Percentiles rank a stretch among this genome's conserved stretches.
These are phyloP conservation scores for Pythium dissimile DNA, from an alignment of 352 stramenopile genomes.

Conservation along the genomic window DNA sequence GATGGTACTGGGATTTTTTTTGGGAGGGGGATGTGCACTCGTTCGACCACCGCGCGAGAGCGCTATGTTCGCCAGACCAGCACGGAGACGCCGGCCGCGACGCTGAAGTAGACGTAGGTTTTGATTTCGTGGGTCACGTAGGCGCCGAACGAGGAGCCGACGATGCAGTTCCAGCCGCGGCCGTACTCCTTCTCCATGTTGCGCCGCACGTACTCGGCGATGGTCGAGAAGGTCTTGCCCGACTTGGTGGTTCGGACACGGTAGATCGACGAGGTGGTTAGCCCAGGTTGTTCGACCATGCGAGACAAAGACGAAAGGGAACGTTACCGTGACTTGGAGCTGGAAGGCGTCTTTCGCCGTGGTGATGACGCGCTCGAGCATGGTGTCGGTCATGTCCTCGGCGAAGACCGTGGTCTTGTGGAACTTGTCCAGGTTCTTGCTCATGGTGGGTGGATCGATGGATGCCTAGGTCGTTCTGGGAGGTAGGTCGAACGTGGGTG, in stretches of 20 bases:
- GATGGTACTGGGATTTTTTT: no score
- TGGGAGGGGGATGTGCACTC: no score
- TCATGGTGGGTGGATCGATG: slow-evolving; percentile 1
- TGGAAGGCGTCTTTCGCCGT: slow-evolving; percentile 91
- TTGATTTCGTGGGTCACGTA: slow-evolving; percentile 96
- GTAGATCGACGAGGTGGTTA: background rate
- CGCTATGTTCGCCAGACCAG: slow-evolving; percentile 87
- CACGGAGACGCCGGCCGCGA: slow-evolving; percentile 89
- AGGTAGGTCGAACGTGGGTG: no score
- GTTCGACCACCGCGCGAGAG: no score
- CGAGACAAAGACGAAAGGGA: background rate
- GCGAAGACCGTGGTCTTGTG: slow-evolving; percentile 92
- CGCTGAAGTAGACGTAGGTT: slow-evolving; percentile 94
- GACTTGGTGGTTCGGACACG: slow-evolving; percentile 40
- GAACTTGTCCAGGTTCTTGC: slow-evolving; percentile 81
- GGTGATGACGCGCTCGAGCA: slow-evolving; percentile 89
- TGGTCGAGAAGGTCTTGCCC: slow-evolving; percentile 90
- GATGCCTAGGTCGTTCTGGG: background rate
- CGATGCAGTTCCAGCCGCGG: slow-evolving; percentile 91
- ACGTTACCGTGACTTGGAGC: slow-evolving; percentile 73
- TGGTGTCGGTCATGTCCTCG: slow-evolving; percentile 94
- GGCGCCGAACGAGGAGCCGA: slow-evolving; percentile 89
- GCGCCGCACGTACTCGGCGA: slow-evolving; percentile 88
- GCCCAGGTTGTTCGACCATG: background rate
- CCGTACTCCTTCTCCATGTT: slow-evolving; percentile 93